These are phyloP conservation scores for Xylaria palmicola DNA, from an alignment of 495 filamentous ascomycete genomes.

Conservation along the genomic window DNA sequence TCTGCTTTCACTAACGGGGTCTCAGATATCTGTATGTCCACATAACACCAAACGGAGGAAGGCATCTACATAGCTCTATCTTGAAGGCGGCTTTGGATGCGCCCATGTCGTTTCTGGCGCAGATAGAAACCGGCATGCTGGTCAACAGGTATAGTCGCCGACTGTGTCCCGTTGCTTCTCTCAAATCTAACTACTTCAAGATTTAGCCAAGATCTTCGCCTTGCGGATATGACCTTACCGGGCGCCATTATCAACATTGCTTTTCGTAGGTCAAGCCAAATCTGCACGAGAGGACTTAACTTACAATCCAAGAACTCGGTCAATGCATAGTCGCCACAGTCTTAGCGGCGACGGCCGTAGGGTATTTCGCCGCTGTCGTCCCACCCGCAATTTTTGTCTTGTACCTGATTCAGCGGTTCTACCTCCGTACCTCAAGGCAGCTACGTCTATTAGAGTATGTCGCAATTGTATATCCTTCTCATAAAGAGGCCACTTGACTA, in stretches of 20 bases:
- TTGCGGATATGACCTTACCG: constrained; percentile 4
- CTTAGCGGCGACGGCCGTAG: constrained; percentile 13
- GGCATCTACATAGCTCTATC: constrained; percentile 4
- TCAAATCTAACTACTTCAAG: background rate
- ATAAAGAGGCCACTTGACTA: constrained; percentile 48
- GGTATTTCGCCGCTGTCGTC: constrained; percentile 21
- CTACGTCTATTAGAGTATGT: constrained; percentile 52
- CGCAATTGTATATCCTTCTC: constrained; percentile 46
- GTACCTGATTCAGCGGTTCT: constrained; percentile 57
- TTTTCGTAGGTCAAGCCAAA: background rate
- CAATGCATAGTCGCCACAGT: constrained; percentile 14
- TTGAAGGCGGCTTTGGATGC: background rate
- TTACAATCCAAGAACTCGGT: constrained; percentile 6
- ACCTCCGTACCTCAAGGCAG: constrained; percentile 60
- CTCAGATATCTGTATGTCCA: background rate
- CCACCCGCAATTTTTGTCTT: constrained; percentile 31
- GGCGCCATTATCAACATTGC: background rate
- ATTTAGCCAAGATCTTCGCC: constrained; percentile 10
- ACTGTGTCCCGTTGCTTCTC: background rate
- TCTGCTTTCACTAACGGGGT: background rate
- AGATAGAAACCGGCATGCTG: constrained; percentile 3
- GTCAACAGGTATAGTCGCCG: constrained; percentile 1
- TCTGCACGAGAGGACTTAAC: background rate
- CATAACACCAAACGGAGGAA: constrained; percentile 8
- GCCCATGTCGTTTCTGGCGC: background rate